Evolutionary conservation across 352 stramenopile species (phyloP).

Genomic region (Plasmopara halstedii): DNA sequence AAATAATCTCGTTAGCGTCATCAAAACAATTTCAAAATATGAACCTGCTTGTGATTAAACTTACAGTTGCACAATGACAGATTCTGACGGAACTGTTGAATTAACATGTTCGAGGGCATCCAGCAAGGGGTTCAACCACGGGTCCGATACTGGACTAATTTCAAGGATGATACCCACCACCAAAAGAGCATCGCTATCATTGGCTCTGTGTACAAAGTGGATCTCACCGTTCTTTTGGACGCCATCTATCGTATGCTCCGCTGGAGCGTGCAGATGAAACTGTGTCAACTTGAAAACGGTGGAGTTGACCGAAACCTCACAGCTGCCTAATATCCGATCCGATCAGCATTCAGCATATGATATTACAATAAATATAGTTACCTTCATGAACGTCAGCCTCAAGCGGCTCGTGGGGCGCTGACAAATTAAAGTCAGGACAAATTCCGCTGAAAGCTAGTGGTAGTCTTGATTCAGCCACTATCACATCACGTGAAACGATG

Average conservation of each 20-base stretch:
- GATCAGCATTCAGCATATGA: neutral
- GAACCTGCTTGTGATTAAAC: too few relatives aligned
- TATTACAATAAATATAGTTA: neutral
- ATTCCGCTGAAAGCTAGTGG: constrained; percentile 25
- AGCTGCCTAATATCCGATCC: neutral
- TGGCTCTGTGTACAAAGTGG: constrained; percentile 50
- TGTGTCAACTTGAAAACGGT: constrained; percentile 19
- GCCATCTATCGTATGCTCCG: constrained; percentile 50
- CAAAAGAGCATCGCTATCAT: constrained; percentile 25
- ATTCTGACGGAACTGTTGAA: constrained; percentile 3
- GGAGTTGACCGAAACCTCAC: neutral
- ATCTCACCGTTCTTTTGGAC: constrained; percentile 40
- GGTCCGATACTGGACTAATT: constrained; percentile 11
- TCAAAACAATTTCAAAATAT: too few relatives aligned
- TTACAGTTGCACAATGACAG: constrained; percentile 24
- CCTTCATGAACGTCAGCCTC: constrained; percentile 20
- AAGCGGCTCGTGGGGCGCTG: constrained; percentile 19
- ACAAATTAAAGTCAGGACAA: constrained; percentile 27
- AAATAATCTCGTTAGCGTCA: neutral
- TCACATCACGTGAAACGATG: constrained; percentile 14
- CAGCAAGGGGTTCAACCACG: constrained; percentile 27
- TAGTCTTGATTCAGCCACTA: constrained; percentile 3
- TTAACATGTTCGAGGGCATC: constrained; percentile 26
- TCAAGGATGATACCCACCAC: constrained; percentile 35
- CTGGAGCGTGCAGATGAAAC: constrained; percentile 48